Percentiles rank a stretch among this genome's conserved stretches.
These are phyloP conservation scores for Lolium perenne DNA, from an alignment of 176 grass and related monocot species.

Conservation along the genomic window DNA sequence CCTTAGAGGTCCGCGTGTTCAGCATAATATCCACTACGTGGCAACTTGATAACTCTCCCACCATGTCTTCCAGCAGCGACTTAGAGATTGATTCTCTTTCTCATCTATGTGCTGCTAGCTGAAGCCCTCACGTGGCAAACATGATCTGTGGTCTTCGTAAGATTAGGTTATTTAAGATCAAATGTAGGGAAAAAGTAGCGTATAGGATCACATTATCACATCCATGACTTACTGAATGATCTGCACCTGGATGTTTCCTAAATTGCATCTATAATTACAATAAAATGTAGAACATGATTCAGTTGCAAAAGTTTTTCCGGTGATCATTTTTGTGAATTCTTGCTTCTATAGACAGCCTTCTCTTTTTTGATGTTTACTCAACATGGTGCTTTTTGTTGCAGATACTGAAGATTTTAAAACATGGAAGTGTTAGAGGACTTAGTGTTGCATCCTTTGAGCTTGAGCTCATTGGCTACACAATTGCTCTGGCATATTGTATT, in stretches of 20 bases:
- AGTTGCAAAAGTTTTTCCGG: not conserved
- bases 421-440: slow-evolving; percentile 89
- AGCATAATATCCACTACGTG: no score
- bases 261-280: not conserved
- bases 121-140: not conserved
- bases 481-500: slow-evolving; percentile 97
- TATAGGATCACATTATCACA: not conserved
- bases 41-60: not conserved
- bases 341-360: slow-evolving; percentile 7
- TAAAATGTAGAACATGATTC: not conserved
- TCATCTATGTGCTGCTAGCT: no score
- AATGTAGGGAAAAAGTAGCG: not conserved
- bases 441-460: slow-evolving; percentile 90
- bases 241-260: not conserved
- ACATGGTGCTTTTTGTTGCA: slow-evolving; percentile 38
- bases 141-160: not conserved
- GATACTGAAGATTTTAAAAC: slow-evolving; percentile 91
- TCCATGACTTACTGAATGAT: not conserved
- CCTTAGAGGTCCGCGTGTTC: no score
- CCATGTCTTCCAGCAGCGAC: no score
- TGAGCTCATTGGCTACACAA: slow-evolving; percentile 91
- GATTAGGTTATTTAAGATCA: slow-evolving; percentile 5
- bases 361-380: slow-evolving; percentile 15
- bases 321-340: slow-evolving; percentile 3
- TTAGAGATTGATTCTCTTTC: no score